Evolutionary conservation across 257 asterid genomes (phyloP).

Genomic region (Fraxinus anomala): DNA sequence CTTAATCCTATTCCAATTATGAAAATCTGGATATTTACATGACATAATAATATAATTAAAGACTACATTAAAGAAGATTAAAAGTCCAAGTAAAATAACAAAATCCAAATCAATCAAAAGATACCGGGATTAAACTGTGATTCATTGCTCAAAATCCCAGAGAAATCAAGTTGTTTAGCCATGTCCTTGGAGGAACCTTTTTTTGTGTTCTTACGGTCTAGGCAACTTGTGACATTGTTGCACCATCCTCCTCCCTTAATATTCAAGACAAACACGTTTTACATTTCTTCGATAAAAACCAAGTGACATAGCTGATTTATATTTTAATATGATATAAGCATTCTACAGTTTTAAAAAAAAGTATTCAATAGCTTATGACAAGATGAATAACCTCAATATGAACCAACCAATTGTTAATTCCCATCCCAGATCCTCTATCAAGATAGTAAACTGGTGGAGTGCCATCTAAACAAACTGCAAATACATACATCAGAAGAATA

Average conservation of each 20-base stretch:
- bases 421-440: conserved; percentile 58
- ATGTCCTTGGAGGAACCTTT: conserved; percentile 75
- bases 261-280: background rate
- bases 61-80: too few species aligned
- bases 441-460: conserved; percentile 77
- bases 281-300: too few species aligned
- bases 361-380: background rate
- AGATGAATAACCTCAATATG: conserved; percentile 65
- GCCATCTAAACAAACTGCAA: conserved; percentile 78
- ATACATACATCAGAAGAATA: background rate
- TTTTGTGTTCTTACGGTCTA: conserved; percentile 44
- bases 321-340: too few species aligned
- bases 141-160: too few species aligned
- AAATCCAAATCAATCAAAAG: too few species aligned
- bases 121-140: too few species aligned
- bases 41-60: background rate
- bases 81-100: too few species aligned
- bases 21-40: conserved; percentile 42
- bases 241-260: conserved; percentile 99
- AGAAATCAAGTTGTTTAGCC: too few species aligned
- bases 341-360: too few species aligned
- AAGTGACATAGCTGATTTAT: too few species aligned
- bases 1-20: conserved; percentile 54
- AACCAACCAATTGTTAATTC: conserved; percentile 64
- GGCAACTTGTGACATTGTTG: conserved; percentile 59